Base-by-base conservation (phyloP, 345 rosid species). In the Populus pruinosa region DNA sequence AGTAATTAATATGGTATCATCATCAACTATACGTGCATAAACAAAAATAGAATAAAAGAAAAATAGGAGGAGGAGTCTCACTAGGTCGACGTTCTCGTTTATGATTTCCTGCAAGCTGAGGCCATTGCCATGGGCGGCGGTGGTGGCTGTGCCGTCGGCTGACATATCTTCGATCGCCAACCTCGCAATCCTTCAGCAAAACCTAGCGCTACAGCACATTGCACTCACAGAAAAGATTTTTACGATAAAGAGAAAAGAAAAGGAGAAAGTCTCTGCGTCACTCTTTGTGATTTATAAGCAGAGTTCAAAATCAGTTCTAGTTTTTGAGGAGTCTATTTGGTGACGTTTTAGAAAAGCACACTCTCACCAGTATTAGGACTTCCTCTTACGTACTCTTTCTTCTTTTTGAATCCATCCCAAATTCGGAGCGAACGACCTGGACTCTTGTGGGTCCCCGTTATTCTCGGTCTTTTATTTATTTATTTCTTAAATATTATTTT, bases 41-140 rank as follows among this genome's bases (percentile, higher is more conserved):
- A 41, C 12, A 16, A 38, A 38, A 38, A 38, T 38, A 6, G 14
- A 38, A 36, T 6, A 8, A 36, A 39, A 27, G 2, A 27, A 3
- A 23, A 29, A 25, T 0, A 61, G 20, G 1, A 25, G 20, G 55
- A 66, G 25, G 0, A 0, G 11, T 55, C 84, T 68, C 25, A 81
- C 84, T 38, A 81, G 84, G 23, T 81, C 84, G 62, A 81, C 68
- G 33, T 47, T 63, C 67, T 81, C 84, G 66, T 77, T 81, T n/a
- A 49, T 81, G 12, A 81, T 81, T 31, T 73, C 84, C 39, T 81
- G 80, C 44, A 77, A 73, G 70, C 75, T 72, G 27, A 56, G 11
- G 13, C 33, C 55, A 4, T 29, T 43, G 43, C 70, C 43, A 9
- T 67, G 8, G 12, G 49, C 49, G 61, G 74, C 10, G 5, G 23